phyloP scores from a whole-genome alignment of 2,329 filamentous ascomycete genomes.

The Ramularia collo-cygni region DNA sequence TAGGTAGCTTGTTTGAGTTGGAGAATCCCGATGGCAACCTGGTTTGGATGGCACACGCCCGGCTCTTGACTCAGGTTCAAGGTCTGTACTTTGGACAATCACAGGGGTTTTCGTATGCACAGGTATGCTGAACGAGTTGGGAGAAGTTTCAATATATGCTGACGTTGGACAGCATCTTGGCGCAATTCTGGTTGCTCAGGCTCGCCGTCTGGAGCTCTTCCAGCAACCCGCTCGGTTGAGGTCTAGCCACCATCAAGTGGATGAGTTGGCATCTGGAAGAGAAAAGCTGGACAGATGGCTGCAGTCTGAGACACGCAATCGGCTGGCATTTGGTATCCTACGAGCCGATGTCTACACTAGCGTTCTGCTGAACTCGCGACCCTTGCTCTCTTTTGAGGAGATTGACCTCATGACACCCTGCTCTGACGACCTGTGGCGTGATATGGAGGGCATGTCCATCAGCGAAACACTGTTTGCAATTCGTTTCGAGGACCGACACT shows the following conservation, averaged over 20 bases:
- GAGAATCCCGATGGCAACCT: neutral
- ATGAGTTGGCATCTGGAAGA: no score
- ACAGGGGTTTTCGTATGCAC: neutral
- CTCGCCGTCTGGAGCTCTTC: neutral
- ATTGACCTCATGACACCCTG: neutral
- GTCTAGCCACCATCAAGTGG: neutral
- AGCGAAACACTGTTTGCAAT: neutral
- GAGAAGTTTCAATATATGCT: no score
- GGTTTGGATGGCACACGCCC: neutral
- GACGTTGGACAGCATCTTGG: neutral
- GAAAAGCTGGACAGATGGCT: neutral
- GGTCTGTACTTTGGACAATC: neutral
- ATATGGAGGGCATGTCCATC: no score
- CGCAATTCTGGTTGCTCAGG: neutral
- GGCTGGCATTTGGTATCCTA: neutral
- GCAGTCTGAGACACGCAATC: neutral
- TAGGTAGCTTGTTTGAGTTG: no score
- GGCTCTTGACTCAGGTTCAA: neutral
- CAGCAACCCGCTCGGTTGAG: neutral
- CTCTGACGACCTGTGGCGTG: neutral
- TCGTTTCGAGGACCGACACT: neutral
- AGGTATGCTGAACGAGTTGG: no score
- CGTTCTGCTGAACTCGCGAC: neutral
- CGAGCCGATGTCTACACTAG: neutral
- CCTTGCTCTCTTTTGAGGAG: neutral